Conservation (phyloP, 345 rosid species). For the Trapa incisa region DNA sequence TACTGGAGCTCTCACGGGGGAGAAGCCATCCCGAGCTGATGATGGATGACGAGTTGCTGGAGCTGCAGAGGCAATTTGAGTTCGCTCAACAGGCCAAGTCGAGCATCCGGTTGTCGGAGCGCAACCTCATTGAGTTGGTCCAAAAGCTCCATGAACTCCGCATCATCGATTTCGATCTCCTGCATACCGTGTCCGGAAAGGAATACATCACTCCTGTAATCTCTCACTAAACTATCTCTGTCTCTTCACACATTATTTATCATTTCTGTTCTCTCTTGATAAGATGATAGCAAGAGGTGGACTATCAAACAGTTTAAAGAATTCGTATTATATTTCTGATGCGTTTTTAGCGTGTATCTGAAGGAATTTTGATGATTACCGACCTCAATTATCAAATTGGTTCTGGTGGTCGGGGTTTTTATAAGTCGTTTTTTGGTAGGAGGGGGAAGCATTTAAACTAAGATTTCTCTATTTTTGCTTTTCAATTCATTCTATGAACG, state of each 20-base stretch:
- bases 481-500: too few relatives aligned
- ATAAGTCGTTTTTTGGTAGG: too few relatives aligned
- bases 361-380: neutral
- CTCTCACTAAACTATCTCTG: neutral
- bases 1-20: neutral
- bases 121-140: slow-evolving; percentile 90
- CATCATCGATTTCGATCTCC: slow-evolving; percentile 91
- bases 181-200: slow-evolving; percentile 87
- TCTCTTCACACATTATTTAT: neutral
- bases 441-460: too few relatives aligned
- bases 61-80: slow-evolving; percentile 82
- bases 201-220: slow-evolving; percentile 83
- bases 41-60: slow-evolving; percentile 86
- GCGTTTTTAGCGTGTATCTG: neutral
- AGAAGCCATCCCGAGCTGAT: neutral
- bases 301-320: neutral
- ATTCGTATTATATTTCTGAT: neutral
- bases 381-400: neutral
- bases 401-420: neutral
- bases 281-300: neutral
- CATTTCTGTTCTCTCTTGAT: neutral
- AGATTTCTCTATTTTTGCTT: too few relatives aligned
- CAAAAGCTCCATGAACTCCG: slow-evolving; percentile 86
- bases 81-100: slow-evolving; percentile 87
- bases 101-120: slow-evolving; percentile 69